Conservation (phyloP, 73 alveolate genomes). For the Tetrahymena elliotti region DNA sequence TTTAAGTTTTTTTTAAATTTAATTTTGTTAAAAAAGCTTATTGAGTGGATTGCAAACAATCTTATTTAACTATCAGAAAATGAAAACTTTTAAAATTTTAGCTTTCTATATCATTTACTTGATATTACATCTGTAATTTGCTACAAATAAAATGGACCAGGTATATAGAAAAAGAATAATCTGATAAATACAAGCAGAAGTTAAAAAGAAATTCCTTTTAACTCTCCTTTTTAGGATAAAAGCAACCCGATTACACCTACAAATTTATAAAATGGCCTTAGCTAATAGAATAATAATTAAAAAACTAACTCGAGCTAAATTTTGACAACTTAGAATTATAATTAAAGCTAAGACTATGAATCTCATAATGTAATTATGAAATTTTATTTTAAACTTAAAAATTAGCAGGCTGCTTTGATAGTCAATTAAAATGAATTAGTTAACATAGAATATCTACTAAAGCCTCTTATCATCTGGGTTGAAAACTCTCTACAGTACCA, state of each 20-base stretch:
- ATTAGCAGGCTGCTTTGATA: background rate
- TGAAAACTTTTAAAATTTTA: background rate
- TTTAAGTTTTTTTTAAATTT: background rate
- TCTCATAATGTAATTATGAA: background rate
- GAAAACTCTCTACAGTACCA: background rate
- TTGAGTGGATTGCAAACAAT: background rate
- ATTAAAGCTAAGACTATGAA: background rate
- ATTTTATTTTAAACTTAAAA: background rate
- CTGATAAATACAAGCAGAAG: background rate
- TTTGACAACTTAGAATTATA: background rate
- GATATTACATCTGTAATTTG: background rate
- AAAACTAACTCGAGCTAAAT: background rate
- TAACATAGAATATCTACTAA: background rate
- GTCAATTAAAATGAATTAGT: background rate
- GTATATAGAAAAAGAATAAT: background rate
- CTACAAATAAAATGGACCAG: background rate
- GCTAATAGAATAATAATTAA: background rate
- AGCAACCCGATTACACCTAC: background rate
- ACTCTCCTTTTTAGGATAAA: background rate
- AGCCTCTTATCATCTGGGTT: background rate
- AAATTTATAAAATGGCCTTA: background rate
- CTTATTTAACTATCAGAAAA: background rate
- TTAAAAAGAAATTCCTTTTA: background rate
- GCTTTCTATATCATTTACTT: background rate
- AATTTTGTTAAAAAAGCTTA: background rate